phyloP scores from a whole-genome alignment of 148 eudicot species.

The Chenopodium quinoa region DNA sequence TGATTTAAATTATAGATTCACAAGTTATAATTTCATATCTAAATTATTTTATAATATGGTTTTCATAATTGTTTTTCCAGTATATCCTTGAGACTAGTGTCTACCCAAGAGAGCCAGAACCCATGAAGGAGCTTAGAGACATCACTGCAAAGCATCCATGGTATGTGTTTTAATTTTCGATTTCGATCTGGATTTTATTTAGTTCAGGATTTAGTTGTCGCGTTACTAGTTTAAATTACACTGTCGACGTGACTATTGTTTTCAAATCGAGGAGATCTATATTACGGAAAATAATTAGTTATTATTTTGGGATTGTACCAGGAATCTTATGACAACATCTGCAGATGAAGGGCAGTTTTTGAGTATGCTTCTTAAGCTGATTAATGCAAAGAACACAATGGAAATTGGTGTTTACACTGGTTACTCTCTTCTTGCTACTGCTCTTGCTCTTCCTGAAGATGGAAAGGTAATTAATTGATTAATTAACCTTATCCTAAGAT shows the following conservation, averaged over 20 bases:
- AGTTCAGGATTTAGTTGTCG: neutral
- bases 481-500: neutral
- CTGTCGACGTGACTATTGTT: neutral
- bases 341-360: constrained; percentile 91
- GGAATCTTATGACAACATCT: constrained; percentile 88
- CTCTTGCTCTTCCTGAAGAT: constrained; percentile 87
- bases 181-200: neutral
- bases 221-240: neutral
- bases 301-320: constrained; percentile 10
- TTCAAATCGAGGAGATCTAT: neutral
- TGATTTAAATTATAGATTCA: neutral
- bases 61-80: constrained; percentile 25
- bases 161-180: constrained; percentile 15
- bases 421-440: constrained; percentile 92
- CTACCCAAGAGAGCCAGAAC: constrained; percentile 77
- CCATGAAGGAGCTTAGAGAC: constrained; percentile 89
- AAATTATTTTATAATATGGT: neutral
- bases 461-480: constrained; percentile 52
- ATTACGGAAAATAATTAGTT: neutral
- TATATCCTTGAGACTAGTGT: constrained; percentile 93
- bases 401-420: constrained; percentile 91
- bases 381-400: constrained; percentile 84
- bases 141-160: constrained; percentile 92
- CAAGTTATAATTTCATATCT: neutral
- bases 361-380: constrained; percentile 72